These are phyloP conservation scores for Ensete ventricosum DNA, from an alignment of 176 grass and related monocot species.

Conservation along the genomic window DNA sequence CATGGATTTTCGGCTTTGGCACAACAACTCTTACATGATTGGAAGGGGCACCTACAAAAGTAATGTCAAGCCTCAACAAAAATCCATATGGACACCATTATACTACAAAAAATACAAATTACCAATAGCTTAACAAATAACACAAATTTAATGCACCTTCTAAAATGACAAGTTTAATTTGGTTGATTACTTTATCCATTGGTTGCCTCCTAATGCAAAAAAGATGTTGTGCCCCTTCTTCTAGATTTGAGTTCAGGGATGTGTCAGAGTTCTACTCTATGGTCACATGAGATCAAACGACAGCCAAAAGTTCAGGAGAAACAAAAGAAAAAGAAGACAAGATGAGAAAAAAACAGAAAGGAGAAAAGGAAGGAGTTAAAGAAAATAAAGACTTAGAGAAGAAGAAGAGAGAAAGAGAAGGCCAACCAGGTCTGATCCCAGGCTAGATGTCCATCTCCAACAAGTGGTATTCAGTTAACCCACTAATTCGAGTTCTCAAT, in stretches of 20 bases:
- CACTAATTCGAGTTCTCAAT: not conserved
- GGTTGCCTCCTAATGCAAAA: too few relatives aligned
- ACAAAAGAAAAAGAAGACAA: not conserved
- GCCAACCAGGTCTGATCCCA: too few relatives aligned
- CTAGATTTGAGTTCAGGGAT: not conserved
- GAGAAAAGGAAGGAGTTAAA: not conserved
- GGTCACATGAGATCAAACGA: not conserved
- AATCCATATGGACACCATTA: not conserved
- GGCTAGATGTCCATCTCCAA: not conserved
- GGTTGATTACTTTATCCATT: not conserved
- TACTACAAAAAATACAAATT: not conserved
- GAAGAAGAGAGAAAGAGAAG: too few relatives aligned
- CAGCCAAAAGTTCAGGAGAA: not conserved
- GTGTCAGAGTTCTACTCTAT: not conserved
- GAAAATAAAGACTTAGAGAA: too few relatives aligned
- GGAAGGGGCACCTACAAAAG: conserved; percentile 75
- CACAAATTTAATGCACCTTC: too few relatives aligned
- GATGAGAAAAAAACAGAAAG: not conserved
- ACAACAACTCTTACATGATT: conserved; percentile 95
- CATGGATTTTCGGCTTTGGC: conserved; percentile 96
- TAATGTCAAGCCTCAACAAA: not conserved
- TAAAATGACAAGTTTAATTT: not conserved
- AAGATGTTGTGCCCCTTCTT: not conserved
- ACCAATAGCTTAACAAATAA: too few relatives aligned
- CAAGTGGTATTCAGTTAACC: not conserved